phyloP scores from a whole-genome alignment of 495 filamentous ascomycete species.

The Physcia stellaris region DNA sequence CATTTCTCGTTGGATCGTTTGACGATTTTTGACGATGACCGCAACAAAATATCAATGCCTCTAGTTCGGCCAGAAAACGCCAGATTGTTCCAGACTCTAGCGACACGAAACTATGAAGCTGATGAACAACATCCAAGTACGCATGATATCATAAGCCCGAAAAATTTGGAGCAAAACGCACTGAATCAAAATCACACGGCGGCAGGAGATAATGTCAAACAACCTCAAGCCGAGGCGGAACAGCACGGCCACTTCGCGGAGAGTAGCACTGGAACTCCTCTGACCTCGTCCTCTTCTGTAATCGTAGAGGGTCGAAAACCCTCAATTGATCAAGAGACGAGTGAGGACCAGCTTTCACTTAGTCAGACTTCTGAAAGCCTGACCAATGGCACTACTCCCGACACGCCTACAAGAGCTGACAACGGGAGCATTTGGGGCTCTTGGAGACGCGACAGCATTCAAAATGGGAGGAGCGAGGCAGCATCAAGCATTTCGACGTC shows the following conservation, averaged over 20 bases:
- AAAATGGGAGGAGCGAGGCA: slow-evolving; percentile 7
- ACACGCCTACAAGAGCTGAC: slow-evolving; percentile 29
- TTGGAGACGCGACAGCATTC: slow-evolving; percentile 46
- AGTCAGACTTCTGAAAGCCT: slow-evolving; percentile 10
- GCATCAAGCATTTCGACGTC: slow-evolving; percentile 28
- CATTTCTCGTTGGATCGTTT: slow-evolving; percentile 83
- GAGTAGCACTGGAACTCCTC: slow-evolving; percentile 1
- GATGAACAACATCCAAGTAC: not conserved
- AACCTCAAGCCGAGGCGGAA: not conserved
- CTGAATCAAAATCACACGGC: slow-evolving; percentile 2
- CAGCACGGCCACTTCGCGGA: slow-evolving; percentile 3
- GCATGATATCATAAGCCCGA: not conserved
- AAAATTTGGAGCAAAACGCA: not conserved
- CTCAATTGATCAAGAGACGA: not conserved
- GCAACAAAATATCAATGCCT: slow-evolving; percentile 80
- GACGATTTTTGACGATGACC: slow-evolving; percentile 72
- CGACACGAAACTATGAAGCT: slow-evolving; percentile 31
- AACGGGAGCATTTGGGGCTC: slow-evolving; percentile 46
- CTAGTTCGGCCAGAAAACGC: slow-evolving; percentile 91
- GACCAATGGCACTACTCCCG: slow-evolving; percentile 19
- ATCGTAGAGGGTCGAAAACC: slow-evolving; percentile 14
- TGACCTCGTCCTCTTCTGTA: slow-evolving; percentile 15
- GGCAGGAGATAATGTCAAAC: not conserved
- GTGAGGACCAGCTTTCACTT: slow-evolving; percentile 2
- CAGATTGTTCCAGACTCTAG: slow-evolving; percentile 59